A percentile compares a stretch with the other conserved stretches of the same genome.
phyloP scores from a whole-genome alignment of 495 filamentous ascomycete species.

The Glutinoglossum americanum region DNA sequence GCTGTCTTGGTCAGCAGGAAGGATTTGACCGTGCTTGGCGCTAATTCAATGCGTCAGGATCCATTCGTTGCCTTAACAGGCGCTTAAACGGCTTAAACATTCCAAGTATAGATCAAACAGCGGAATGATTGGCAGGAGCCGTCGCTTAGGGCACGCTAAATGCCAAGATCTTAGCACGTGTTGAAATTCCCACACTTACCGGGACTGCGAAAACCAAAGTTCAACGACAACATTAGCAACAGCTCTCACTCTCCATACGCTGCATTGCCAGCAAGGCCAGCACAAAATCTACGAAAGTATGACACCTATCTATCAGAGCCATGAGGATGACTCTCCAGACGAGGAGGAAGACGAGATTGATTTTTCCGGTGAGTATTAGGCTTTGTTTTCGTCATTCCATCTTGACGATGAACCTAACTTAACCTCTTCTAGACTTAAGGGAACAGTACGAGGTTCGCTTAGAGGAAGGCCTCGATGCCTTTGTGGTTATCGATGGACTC shows the following conservation, averaged over 20 bases:
- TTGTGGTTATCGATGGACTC: constrained; percentile 85
- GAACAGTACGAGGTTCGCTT: constrained; percentile 88
- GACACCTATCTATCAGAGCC: constrained; percentile 52
- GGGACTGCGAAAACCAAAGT: constrained; percentile 2
- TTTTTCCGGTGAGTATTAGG: constrained; percentile 40
- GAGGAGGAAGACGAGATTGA: constrained; percentile 85
- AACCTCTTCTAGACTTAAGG: constrained; percentile 41
- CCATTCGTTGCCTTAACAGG: not conserved
- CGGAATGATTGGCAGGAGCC: not conserved
- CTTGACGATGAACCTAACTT: not conserved
- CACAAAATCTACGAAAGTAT: constrained; percentile 19
- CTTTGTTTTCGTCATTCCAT: constrained; percentile 5
- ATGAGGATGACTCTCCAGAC: constrained; percentile 36
- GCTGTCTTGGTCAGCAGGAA: not conserved
- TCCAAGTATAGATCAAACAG: not conserved
- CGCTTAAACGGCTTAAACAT: not conserved
- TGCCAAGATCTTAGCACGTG: not conserved
- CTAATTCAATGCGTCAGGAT: not conserved
- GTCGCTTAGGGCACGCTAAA: not conserved
- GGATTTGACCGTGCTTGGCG: not conserved
- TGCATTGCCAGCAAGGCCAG: not conserved
- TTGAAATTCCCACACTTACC: not conserved
- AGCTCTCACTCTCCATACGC: constrained; percentile 7
- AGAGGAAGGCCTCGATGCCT: constrained; percentile 86
- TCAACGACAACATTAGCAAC: not conserved